Evolutionary conservation across 2,329 filamentous ascomycete genomes (phyloP).

Genomic region (Clarireedia hainanense): DNA sequence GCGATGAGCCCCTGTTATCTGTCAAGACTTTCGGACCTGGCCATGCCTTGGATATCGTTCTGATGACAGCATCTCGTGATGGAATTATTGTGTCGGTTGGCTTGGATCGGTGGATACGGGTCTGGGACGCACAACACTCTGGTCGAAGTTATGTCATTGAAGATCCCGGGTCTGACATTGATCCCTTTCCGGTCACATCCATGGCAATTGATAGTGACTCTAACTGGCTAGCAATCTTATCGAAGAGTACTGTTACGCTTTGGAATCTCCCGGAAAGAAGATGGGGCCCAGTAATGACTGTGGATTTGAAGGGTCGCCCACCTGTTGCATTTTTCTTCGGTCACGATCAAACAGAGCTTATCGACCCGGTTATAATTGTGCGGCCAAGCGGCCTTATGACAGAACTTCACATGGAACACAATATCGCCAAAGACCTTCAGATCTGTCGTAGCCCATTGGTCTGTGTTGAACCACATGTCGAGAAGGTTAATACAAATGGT

Average conservation of each 20-base stretch:
- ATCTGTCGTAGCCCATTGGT: conserved; percentile 47
- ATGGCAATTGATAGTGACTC: conserved; percentile 58
- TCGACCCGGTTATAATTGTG: conserved; percentile 50
- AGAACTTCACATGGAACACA: conserved; percentile 44
- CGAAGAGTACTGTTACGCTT: conserved; percentile 47
- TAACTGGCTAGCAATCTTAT: conserved; percentile 57
- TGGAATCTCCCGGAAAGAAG: conserved; percentile 53
- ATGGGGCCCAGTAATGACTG: conserved; percentile 47
- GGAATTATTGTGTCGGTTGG: conserved; percentile 63
- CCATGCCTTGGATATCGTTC: conserved; percentile 62
- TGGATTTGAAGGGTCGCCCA: conserved; percentile 50
- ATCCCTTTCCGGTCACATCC: conserved; percentile 51
- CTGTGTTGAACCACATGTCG: conserved; percentile 28
- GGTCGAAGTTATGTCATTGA: conserved; percentile 35
- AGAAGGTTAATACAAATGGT: conserved; percentile 26
- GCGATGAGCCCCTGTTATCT: conserved; percentile 45
- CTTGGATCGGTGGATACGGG: conserved; percentile 58
- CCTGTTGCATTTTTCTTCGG: conserved; percentile 59
- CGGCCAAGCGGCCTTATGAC: conserved; percentile 56
- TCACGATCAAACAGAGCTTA: conserved; percentile 29
- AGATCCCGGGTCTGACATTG: conserved; percentile 29
- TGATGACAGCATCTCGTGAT: conserved; percentile 52
- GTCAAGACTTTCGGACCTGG: conserved; percentile 54
- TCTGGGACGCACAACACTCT: conserved; percentile 49
- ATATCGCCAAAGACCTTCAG: conserved; percentile 34